phyloP scores from a whole-genome alignment of 768 basidiomycete species.

The Porpolomopsis calyptriformis region DNA sequence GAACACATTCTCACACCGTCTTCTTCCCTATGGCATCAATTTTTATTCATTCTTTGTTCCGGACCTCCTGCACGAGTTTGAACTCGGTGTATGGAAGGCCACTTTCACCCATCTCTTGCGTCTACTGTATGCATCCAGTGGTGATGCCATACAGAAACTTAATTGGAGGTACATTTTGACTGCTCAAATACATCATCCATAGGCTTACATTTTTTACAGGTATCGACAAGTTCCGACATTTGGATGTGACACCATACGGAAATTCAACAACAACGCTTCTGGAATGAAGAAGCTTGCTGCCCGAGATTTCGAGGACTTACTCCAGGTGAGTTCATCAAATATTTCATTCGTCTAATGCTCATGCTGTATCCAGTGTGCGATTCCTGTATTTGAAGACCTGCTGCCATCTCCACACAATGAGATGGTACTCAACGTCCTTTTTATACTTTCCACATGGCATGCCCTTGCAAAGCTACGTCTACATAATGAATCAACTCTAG shows the following conservation, averaged over 20 bases:
- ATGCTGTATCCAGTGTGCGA: slow-evolving; percentile 21
- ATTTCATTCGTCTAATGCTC: too few relatives aligned
- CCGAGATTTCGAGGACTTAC: slow-evolving; percentile 22
- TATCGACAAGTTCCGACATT: slow-evolving; percentile 10
- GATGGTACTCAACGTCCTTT: slow-evolving; percentile 24
- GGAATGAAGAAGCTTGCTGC: slow-evolving; percentile 17
- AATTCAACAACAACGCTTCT: slow-evolving; percentile 15
- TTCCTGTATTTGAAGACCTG: slow-evolving; percentile 29
- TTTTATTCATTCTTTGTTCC: slow-evolving; percentile 14
- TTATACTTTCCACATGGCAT: slow-evolving; percentile 26
- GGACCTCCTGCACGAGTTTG: slow-evolving; percentile 20
- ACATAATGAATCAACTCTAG: slow-evolving; percentile 27
- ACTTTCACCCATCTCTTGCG: slow-evolving; percentile 18
- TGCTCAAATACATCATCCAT: too few relatives aligned
- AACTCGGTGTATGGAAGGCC: slow-evolving; percentile 19
- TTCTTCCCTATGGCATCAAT: too few relatives aligned
- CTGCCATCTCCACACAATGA: slow-evolving; percentile 19
- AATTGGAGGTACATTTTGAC: too few relatives aligned
- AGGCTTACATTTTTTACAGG: too few relatives aligned
- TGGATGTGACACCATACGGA: slow-evolving; percentile 13
- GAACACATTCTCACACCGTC: too few relatives aligned
- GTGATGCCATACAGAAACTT: too few relatives aligned
- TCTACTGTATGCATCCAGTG: slow-evolving; percentile 12
- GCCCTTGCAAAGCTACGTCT: slow-evolving; percentile 29
- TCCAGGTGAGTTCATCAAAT: slow-evolving; percentile 24